Conservation (phyloP, 306 rosid genomes). For the Cotoneaster glaucophyllus region DNA sequence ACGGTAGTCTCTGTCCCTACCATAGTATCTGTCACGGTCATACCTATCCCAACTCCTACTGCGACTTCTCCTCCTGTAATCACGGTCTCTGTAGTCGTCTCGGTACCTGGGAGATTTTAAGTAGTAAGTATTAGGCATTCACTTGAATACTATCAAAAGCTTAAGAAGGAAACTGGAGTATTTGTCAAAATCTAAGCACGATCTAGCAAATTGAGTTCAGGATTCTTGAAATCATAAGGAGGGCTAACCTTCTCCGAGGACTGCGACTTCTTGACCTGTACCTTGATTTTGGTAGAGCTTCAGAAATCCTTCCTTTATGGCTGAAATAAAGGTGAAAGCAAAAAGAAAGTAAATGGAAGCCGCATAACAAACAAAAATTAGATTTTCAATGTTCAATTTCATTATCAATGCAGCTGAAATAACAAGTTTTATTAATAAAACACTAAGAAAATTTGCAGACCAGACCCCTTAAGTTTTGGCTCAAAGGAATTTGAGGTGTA, state of each 20-base stretch:
- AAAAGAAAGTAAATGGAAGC: background rate
- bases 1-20: conserved; percentile 51
- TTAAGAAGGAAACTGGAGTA: background rate
- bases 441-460: background rate
- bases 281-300: conserved; percentile 41
- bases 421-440: background rate
- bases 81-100: conserved; percentile 56
- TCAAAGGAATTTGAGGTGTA: background rate
- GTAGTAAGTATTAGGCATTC: background rate
- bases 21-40: conserved; percentile 53
- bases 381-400: background rate
- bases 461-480: background rate
- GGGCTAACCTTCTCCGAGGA: conserved; percentile 56
- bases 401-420: background rate
- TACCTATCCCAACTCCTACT: conserved; percentile 68
- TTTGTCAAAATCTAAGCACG: background rate
- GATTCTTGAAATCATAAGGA: background rate
- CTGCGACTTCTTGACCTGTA: conserved; percentile 73
- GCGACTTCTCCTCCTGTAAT: conserved; percentile 59
- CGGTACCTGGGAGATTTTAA: conserved; percentile 29
- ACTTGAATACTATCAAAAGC: background rate
- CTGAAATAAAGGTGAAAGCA: conserved; percentile 23
- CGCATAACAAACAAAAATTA: background rate
- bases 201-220: background rate
- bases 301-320: conserved; percentile 75